Percentiles rank a stretch among this genome's conserved stretches.
phyloP scores from a whole-genome alignment of 345 rosid species.

The Citrus sp. region DNA sequence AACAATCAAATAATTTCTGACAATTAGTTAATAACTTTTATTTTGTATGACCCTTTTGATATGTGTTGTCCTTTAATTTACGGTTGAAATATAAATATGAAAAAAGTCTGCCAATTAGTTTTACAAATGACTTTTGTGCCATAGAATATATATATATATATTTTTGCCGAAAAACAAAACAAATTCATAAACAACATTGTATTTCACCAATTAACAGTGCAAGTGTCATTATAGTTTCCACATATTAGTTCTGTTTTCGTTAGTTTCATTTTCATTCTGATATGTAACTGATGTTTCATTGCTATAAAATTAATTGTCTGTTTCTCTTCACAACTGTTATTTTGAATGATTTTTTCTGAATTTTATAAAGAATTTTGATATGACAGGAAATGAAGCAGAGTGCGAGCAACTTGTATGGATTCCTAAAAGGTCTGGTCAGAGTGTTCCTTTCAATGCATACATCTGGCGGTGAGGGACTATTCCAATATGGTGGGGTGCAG shows the following conservation, averaged over 20 bases:
- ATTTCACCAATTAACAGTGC: neutral
- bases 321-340: constrained; percentile 6
- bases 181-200: neutral
- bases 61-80: neutral
- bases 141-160: too few species aligned
- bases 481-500: constrained; percentile 99
- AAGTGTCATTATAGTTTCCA: neutral
- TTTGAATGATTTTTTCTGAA: constrained; percentile 28
- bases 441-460: constrained; percentile 79
- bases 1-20: neutral
- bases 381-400: constrained; percentile 96
- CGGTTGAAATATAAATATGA: neutral
- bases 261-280: neutral
- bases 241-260: neutral
- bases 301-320: neutral
- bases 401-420: constrained; percentile 97
- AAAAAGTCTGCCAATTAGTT: neutral
- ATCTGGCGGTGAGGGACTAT: constrained; percentile 97
- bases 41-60: neutral
- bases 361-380: constrained; percentile 26
- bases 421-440: constrained; percentile 70
- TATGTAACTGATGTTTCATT: constrained; percentile 3
- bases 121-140: neutral
- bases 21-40: neutral
- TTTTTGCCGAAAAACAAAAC: neutral